Conservation (phyloP, 345 rosid species). For the Reutealis trisperma region DNA sequence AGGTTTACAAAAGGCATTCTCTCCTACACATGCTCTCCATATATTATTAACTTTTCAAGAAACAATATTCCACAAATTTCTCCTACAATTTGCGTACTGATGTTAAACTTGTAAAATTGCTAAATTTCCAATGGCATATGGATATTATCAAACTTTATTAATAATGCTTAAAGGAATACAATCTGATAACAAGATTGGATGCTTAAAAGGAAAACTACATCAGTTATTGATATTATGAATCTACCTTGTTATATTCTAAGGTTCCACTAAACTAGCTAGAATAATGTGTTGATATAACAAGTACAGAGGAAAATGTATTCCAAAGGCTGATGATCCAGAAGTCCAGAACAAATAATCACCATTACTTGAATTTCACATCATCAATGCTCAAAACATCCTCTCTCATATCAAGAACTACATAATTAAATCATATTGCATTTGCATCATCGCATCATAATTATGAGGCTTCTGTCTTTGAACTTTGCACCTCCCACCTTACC, state of each 20-base stretch:
- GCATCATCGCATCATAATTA: slow-evolving; percentile 62
- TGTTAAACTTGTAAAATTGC: too few species aligned
- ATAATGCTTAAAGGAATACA: neutral
- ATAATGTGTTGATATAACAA: neutral
- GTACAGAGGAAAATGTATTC: neutral
- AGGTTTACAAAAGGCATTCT: too few species aligned
- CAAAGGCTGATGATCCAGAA: neutral
- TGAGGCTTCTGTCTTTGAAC: slow-evolving; percentile 65
- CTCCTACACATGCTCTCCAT: too few species aligned
- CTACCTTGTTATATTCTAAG: neutral
- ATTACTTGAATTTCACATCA: neutral
- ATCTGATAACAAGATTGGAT: too few species aligned
- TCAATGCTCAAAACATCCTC: neutral
- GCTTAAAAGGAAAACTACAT: neutral
- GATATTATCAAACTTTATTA: too few species aligned
- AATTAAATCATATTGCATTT: neutral
- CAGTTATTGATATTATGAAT: neutral
- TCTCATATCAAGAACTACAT: neutral
- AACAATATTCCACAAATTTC: too few species aligned
- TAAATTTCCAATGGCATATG: neutral
- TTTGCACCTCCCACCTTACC: slow-evolving; percentile 88
- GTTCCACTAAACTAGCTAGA: neutral
- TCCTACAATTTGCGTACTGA: too few species aligned
- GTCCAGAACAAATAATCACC: neutral
- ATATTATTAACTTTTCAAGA: too few species aligned